Evolutionary conservation across 2,329 filamentous ascomycete genomes (phyloP).

Genomic region (Arthrobotrys musiformis): DNA sequence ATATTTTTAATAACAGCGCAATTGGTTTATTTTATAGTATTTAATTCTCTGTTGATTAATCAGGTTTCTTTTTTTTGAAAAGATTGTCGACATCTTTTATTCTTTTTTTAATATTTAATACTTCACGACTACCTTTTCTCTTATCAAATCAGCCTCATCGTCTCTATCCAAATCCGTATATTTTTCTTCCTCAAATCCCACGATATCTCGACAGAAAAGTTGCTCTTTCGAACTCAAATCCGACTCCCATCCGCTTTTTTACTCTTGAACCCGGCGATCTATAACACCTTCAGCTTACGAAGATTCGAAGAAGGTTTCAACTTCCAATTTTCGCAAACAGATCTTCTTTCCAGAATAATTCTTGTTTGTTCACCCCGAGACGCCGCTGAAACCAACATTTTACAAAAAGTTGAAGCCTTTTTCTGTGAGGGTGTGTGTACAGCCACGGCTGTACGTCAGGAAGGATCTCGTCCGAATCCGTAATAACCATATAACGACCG

Average conservation of each 20-base stretch:
- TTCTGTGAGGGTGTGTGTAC: too few relatives aligned
- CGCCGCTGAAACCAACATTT: constrained; percentile 38
- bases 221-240: constrained; percentile 42
- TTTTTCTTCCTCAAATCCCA: constrained; percentile 24
- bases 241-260: constrained; percentile 3
- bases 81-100: neutral
- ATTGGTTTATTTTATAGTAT: neutral
- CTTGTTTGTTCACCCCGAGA: constrained; percentile 33
- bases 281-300: neutral
- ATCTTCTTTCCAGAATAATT: constrained; percentile 21
- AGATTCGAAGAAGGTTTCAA: constrained; percentile 10
- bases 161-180: constrained; percentile 24
- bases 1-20: neutral
- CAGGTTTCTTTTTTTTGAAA: neutral
- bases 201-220: constrained; percentile 33
- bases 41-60: constrained; percentile 1
- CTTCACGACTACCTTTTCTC: constrained; percentile 14
- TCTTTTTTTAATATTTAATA: constrained; percentile 33
- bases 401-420: neutral
- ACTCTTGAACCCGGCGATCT: constrained; percentile 20
- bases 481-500: constrained; percentile 24
- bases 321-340: constrained; percentile 4
- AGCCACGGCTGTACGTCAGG: constrained; percentile 11
- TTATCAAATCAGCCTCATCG: constrained; percentile 16
- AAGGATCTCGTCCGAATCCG: constrained; percentile 32